phyloP scores from a whole-genome alignment of 2,329 filamentous ascomycete genomes.

The Gremmenia infestans region DNA sequence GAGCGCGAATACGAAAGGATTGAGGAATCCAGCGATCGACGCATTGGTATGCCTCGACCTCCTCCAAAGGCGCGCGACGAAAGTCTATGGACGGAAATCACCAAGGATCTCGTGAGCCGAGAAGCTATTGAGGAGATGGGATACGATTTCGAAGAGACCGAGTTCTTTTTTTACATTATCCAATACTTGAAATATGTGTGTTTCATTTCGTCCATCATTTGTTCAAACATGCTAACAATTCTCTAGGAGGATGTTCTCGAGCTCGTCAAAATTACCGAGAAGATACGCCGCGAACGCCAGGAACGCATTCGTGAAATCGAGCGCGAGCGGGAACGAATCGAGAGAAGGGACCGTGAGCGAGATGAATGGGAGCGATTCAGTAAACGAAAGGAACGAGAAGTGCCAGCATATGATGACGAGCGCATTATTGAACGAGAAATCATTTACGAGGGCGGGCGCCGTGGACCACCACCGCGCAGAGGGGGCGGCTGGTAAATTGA shows the following conservation, averaged over 20 bases:
- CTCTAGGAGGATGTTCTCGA: conserved; percentile 77
- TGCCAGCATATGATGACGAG: conserved; percentile 51
- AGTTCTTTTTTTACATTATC: conserved; percentile 87
- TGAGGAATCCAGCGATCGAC: conserved; percentile 49
- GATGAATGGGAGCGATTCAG: conserved; percentile 34
- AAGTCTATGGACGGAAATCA: conserved; percentile 94
- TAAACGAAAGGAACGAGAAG: conserved; percentile 12
- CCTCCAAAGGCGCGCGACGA: conserved; percentile 31
- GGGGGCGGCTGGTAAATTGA: conserved; percentile 1
- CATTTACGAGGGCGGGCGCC: conserved; percentile 46
- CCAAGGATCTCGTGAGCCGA: conserved; percentile 80
- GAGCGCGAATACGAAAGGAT: conserved; percentile 40
- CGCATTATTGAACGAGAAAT: conserved; percentile 64
- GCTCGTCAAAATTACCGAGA: conserved; percentile 76
- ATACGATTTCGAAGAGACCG: conserved; percentile 88
- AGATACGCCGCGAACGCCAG: conserved; percentile 64
- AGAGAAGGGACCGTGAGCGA: conserved; percentile 43
- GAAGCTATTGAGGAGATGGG: conserved; percentile 82
- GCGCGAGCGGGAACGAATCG: conserved; percentile 50
- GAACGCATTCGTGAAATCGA: conserved; percentile 49
- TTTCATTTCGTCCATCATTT: conserved; percentile 23
- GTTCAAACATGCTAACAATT: conserved; percentile 28
- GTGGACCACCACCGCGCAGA: neutral
- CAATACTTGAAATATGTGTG: conserved; percentile 84
- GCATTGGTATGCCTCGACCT: conserved; percentile 32